Base-by-base conservation (phyloP, 129 eudicot genomes). In the Flaveria brownii region DNA sequence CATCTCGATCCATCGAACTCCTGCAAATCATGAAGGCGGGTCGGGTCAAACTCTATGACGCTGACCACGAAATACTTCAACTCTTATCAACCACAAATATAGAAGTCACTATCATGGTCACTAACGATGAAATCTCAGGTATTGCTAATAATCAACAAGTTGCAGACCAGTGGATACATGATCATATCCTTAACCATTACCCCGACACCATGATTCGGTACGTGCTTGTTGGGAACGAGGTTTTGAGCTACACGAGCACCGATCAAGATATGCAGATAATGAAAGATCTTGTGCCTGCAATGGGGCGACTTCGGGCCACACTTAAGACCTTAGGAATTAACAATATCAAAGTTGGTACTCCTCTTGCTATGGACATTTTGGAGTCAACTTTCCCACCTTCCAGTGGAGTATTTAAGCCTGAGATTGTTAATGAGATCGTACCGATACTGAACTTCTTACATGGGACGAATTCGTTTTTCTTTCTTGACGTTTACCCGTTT, bases 331-430 rank as follows among this genome's bases (percentile, higher is more conserved):
- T 80, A 8, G 83, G 90, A 20, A 84, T 91, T 68, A 83, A 74
- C 64, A 82, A 84, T 84, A 88, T 91, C 1, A 86, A 91, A 77
- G 72, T 91, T 2, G 85, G 91, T 33, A 91, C 96, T 5, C 93
- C 96, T 6, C 76, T 88, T 20, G 93, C 93, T 45, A 91, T 86
- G 91, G 96, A 91, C 50, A 52, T 83, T n/a, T 23, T 91, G 83
- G 96, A 78, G 26, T 68, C 88, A 10, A 61, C 86, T 1, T 88
- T 82, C 75, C 96, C 96, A 0, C 96, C 96, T 63, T 90, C 96
- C 10, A 80, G 72, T 15, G 96, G 88, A 28, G 77, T 14, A 49
- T 86, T 91, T 76, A 85, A 82, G 76, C 52, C 82, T 22, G 54
- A 62, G 3, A 74, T 80, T 0, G 83, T 86, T 26, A 18, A 59